Base-by-base conservation (phyloP, 1,139 yeast genomes). In the Sugiyamaella japonica region DNA sequence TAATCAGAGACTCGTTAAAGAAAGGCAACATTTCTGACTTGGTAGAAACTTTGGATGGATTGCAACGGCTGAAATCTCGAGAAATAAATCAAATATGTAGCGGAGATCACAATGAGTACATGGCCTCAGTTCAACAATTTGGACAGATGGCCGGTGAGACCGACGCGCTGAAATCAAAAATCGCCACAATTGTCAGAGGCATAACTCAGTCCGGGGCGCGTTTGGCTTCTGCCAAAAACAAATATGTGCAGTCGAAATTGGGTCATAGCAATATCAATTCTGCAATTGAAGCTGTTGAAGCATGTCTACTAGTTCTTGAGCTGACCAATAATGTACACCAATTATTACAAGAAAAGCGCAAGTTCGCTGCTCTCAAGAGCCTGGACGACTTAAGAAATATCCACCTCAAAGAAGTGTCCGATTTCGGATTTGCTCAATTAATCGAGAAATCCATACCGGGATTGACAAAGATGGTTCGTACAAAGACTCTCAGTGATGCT, bases 311-410 rank as follows among this genome's bases (percentile, higher is more conserved):
- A 61, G 93, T 91, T 9, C 76, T 93, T 58, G 96, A 91, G 66
- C 79, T 86, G 63, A 87, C 96, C 25, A 91, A 90, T 69, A 86
- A 85, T 65, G 89, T 90, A 53, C 90, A 89, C 67, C 95, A 88
- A 50, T 75, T 90, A 66, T 86, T 90, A 60, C 81, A 83, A 58
- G 82, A 80, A 59, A 82, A 84, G 63, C 85, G 86, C 61, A 88
- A 89, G 64, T 93, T 89, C 70, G 87, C 87, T 58, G 97, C 98
- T 0, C 79, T 93, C 62, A 89, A 89, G 67, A 81, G 88, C 60
- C 74, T 90, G 55, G 93, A 89, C 58, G 95, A 86, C 64, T 74
- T 93, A 61, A 79, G 79, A 58, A 81, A 79, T 55, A 76, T 86
- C 43, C 90, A 87, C 62, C 73, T 87, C 50, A 81, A 79, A 58